A percentile compares a stretch with the other conserved stretches of the same genome.
phyloP scores from a whole-genome alignment of 2,329 filamentous ascomycete genomes.

The Aspergillus pseudoglaucus region DNA sequence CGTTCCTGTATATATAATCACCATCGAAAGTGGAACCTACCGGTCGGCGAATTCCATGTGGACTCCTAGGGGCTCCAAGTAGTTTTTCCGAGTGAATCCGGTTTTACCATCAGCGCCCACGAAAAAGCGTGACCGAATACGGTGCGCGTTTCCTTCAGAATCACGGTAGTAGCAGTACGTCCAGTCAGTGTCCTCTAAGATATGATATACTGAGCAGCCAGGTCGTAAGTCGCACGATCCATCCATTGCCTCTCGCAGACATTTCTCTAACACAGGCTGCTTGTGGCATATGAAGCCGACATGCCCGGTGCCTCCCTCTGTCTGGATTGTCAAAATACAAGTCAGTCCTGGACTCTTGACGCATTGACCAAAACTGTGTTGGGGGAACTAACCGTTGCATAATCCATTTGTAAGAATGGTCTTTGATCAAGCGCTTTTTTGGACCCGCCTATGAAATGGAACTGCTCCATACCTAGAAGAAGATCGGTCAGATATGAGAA shows the following conservation, averaged over 20 bases:
- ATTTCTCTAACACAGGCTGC: conserved; percentile 22
- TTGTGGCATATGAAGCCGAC: conserved; percentile 26
- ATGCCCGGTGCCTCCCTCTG: conserved; percentile 23
- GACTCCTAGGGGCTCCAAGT: conserved; percentile 39
- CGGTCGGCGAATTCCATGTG: conserved; percentile 24
- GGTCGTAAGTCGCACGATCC: conserved; percentile 11
- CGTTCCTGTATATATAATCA: neutral
- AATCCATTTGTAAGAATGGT: conserved; percentile 19
- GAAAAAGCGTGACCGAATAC: conserved; percentile 25
- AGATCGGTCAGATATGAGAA: too few species aligned
- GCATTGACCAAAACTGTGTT: neutral
- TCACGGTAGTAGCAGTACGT: conserved; percentile 16
- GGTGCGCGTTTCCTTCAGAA: conserved; percentile 7
- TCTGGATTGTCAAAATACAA: conserved; percentile 4
- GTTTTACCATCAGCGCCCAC: conserved; percentile 46
- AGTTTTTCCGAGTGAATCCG: conserved; percentile 41
- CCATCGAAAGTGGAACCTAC: conserved; percentile 3
- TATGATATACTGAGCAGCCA: conserved; percentile 9
- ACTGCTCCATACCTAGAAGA: conserved; percentile 13
- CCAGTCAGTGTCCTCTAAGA: conserved; percentile 9
- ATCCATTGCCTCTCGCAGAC: conserved; percentile 12
- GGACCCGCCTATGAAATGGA: conserved; percentile 20
- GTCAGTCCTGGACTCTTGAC: neutral
- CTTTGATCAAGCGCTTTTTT: conserved; percentile 11
- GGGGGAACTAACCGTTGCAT: conserved; percentile 9